Percentiles rank a stretch among this genome's conserved stretches.
These are phyloP conservation scores for Phytophthora niederhauseri DNA, from an alignment of 352 stramenopile genomes.

Conservation along the genomic window DNA sequence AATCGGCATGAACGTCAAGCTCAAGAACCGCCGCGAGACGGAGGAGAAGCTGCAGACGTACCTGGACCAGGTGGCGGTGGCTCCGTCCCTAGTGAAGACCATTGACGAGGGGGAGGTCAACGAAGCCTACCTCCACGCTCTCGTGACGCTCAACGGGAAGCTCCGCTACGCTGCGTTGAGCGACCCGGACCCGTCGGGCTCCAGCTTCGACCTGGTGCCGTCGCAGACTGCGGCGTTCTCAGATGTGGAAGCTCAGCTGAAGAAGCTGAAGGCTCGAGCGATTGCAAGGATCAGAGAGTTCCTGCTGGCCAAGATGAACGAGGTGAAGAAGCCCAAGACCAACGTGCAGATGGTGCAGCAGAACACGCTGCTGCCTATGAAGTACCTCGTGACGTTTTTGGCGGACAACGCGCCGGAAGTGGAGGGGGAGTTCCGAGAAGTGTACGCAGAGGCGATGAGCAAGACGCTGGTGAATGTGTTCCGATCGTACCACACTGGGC, in stretches of 20 bases:
- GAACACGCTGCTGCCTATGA: conserved; percentile 96
- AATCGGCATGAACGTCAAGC: conserved; percentile 94
- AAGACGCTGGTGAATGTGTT: conserved; percentile 96
- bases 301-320: conserved; percentile 93
- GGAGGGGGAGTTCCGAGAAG: conserved; percentile 94
- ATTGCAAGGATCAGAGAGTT: conserved; percentile 91
- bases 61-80: conserved; percentile 96
- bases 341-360: conserved; percentile 99
- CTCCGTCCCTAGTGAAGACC: conserved; percentile 91
- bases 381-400: conserved; percentile 96
- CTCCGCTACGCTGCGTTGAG: conserved; percentile 89
- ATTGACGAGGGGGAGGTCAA: conserved; percentile 96
- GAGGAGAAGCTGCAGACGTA: conserved; percentile 94
- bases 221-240: conserved; percentile 90
- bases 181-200: conserved; percentile 56
- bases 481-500: conserved; percentile 95
- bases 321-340: conserved; percentile 97
- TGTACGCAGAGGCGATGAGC: conserved; percentile 98
- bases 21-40: conserved; percentile 96
- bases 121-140: conserved; percentile 93
- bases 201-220: conserved; percentile 90
- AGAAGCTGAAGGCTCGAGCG: conserved; percentile 87
- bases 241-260: conserved; percentile 93
- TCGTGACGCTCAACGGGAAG: conserved; percentile 95
- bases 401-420: conserved; percentile 92